Evolutionary conservation across 2,329 filamentous ascomycete genomes (phyloP).

Genomic region (Epichloe festucae): DNA sequence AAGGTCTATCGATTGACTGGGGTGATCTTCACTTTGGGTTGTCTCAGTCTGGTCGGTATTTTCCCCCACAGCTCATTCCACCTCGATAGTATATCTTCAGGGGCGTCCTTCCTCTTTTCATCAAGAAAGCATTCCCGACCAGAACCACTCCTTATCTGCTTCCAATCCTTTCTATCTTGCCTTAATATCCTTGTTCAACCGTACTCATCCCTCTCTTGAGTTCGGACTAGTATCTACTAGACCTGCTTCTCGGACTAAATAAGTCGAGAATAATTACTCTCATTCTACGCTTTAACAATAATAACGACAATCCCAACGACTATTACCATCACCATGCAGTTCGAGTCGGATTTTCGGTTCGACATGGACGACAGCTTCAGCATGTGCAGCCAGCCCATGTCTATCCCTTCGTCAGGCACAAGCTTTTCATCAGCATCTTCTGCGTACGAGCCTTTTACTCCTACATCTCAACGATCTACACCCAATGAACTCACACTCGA

Average conservation of each 20-base stretch:
- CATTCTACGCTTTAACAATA: background rate
- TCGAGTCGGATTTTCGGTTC: slow-evolving; percentile 25
- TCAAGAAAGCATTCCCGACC: slow-evolving; percentile 22
- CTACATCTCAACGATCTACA: slow-evolving; percentile 30
- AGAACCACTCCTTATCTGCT: slow-evolving; percentile 12
- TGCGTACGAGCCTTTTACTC: slow-evolving; percentile 30
- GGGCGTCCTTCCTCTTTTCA: slow-evolving; percentile 20
- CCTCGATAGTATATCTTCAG: slow-evolving; percentile 28
- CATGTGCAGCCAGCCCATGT: slow-evolving; percentile 23
- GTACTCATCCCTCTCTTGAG: background rate
- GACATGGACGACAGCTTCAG: slow-evolving; percentile 28
- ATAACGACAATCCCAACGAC: background rate
- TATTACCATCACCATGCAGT: slow-evolving; percentile 22
- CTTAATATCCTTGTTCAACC: slow-evolving; percentile 4
- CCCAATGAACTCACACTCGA: slow-evolving; percentile 26
- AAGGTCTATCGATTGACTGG: slow-evolving; percentile 18
- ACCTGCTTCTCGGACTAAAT: background rate
- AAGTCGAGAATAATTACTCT: slow-evolving; percentile 2
- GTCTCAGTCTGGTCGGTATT: slow-evolving; percentile 21
- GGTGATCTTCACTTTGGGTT: slow-evolving; percentile 21
- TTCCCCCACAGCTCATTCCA: slow-evolving; percentile 24
- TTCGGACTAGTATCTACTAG: slow-evolving; percentile 1
- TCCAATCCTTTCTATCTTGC: slow-evolving; percentile 3
- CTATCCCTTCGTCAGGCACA: slow-evolving; percentile 21
- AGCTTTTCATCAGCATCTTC: slow-evolving; percentile 29